These are phyloP conservation scores for Sporodiniella umbellata DNA, from an alignment of 371 early-diverging fungal species.

Conservation along the genomic window DNA sequence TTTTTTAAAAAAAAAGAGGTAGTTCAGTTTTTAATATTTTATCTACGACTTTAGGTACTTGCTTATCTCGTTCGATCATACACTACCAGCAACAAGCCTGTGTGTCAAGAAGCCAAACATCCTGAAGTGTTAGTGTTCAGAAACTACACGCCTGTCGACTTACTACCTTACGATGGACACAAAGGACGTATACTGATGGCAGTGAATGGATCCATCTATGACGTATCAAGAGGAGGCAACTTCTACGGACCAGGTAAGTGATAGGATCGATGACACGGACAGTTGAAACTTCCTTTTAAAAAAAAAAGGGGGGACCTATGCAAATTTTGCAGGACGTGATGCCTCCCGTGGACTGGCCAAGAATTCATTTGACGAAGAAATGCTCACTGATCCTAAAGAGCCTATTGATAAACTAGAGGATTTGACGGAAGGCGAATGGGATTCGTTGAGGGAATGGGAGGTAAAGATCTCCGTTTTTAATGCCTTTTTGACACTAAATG, in stretches of 20 bases:
- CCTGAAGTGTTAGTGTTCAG: conserved; percentile 58
- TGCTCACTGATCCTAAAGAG: conserved; percentile 67
- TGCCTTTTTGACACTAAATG: background rate
- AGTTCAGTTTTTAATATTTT: background rate
- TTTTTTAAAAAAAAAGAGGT: background rate
- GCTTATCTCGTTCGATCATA: conserved; percentile 15
- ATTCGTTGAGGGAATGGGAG: conserved; percentile 74
- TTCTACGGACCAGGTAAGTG: conserved; percentile 89
- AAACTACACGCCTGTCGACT: conserved; percentile 69
- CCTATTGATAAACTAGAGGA: conserved; percentile 84
- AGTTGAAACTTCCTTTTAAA: background rate
- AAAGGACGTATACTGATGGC: conserved; percentile 69
- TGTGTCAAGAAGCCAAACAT: conserved; percentile 31
- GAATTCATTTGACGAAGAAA: conserved; percentile 82
- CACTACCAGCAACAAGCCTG: conserved; percentile 6
- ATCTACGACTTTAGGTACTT: conserved; percentile 8
- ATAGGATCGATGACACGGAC: background rate
- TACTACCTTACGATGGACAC: conserved; percentile 59
- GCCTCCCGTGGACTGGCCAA: conserved; percentile 86
- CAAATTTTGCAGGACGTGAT: conserved; percentile 87
- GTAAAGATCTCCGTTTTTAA: background rate
- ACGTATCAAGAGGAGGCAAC: conserved; percentile 79
- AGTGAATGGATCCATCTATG: conserved; percentile 84
- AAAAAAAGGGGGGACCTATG: conserved; percentile 78
- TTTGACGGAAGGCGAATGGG: conserved; percentile 70